Conservation (phyloP, 1,284 basidiomycete species). For the Papiliotrema terrestris region DNA sequence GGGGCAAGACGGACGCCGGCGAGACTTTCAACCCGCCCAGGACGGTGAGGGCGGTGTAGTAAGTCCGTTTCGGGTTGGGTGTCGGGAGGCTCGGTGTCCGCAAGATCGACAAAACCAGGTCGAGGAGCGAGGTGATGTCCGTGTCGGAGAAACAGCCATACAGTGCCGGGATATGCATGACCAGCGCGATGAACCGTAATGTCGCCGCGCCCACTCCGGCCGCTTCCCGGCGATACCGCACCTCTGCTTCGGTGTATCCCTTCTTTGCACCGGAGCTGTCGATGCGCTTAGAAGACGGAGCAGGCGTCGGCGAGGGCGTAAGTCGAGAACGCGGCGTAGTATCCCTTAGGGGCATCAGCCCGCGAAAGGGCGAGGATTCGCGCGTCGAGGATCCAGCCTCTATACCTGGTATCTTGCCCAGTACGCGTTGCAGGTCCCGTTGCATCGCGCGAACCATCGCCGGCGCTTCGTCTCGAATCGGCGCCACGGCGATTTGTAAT, state of each 20-base stretch:
- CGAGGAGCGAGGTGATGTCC: slow-evolving; percentile 40
- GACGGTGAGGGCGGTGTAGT: slow-evolving; percentile 40
- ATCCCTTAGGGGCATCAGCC: slow-evolving; percentile 21
- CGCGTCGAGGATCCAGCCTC: slow-evolving; percentile 15
- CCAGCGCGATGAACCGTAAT: slow-evolving; percentile 33
- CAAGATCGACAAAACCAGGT: slow-evolving; percentile 41
- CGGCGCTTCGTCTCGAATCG: slow-evolving; percentile 39
- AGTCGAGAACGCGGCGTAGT: slow-evolving; percentile 9
- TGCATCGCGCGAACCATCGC: slow-evolving; percentile 41
- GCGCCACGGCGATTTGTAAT: slow-evolving; percentile 19
- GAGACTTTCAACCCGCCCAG: slow-evolving; percentile 40
- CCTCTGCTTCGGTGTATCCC: slow-evolving; percentile 46
- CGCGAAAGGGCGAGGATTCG: slow-evolving; percentile 29
- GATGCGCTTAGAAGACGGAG: slow-evolving; percentile 2
- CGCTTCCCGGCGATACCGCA: slow-evolving; percentile 44
- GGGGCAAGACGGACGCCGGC: slow-evolving; percentile 20
- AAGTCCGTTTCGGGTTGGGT: slow-evolving; percentile 47
- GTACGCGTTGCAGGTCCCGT: slow-evolving; percentile 36
- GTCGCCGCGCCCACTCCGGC: slow-evolving; percentile 40
- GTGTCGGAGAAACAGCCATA: slow-evolving; percentile 36
- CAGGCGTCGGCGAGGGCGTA: slow-evolving; percentile 26
- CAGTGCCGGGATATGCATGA: slow-evolving; percentile 28
- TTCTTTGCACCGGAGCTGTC: slow-evolving; percentile 16
- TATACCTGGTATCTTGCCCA: slow-evolving; percentile 35
- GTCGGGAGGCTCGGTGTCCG: slow-evolving; percentile 41